phyloP scores from a whole-genome alignment of 129 eudicot genomes.

The Centaurea solstitialis region DNA sequence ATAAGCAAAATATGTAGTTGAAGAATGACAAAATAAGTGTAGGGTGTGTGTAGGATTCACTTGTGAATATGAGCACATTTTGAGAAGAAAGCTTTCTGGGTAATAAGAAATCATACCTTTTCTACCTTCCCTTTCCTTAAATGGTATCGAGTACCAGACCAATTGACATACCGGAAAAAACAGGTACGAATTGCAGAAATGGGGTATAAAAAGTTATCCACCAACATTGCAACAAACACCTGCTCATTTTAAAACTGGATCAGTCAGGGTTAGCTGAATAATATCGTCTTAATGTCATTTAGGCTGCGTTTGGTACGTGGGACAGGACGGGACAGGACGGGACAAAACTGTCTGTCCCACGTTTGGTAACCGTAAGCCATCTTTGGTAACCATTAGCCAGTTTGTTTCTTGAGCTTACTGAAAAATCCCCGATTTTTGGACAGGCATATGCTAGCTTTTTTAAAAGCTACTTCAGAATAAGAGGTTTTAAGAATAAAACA shows the following conservation, averaged over 20 bases:
- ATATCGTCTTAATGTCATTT: not conserved
- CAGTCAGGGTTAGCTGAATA: not conserved
- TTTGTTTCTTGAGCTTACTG: not conserved
- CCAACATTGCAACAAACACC: slow-evolving; percentile 93
- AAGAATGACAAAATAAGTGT: not conserved
- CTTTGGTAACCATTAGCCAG: not conserved
- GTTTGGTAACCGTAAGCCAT: no score
- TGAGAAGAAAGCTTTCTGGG: not conserved
- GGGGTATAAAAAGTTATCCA: slow-evolving; percentile 86
- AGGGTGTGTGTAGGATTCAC: not conserved
- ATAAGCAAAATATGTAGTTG: not conserved
- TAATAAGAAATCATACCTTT: slow-evolving; percentile 47
- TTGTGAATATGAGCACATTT: not conserved
- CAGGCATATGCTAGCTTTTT: not conserved
- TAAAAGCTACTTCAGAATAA: not conserved
- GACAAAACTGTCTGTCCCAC: no score
- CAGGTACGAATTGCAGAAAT: slow-evolving; percentile 80
- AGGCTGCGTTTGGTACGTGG: no score
- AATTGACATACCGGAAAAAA: slow-evolving; percentile 81
- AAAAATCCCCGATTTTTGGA: not conserved
- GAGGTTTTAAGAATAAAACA: no score
- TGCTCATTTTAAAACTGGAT: slow-evolving; percentile 29
- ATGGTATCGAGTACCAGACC: slow-evolving; percentile 97
- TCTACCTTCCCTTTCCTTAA: slow-evolving; percentile 81
- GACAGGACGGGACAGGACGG: no score